Evolutionary conservation across 1,139 yeast genomes (phyloP).

Genomic region (Magnusiomyces fungicola): DNA sequence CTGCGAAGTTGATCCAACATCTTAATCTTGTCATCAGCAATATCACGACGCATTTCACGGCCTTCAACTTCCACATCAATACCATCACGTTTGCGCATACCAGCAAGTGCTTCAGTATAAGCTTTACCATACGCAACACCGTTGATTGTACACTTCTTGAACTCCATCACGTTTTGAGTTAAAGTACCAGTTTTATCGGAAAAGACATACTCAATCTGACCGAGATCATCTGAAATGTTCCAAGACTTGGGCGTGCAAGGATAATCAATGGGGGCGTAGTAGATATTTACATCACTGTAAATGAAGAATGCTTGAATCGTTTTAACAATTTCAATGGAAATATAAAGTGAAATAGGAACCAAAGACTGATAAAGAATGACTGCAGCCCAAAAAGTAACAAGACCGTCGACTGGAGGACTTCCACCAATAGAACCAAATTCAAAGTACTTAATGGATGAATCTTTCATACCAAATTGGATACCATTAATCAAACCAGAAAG

Average conservation of each 20-base stretch:
- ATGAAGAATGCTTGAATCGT: slow-evolving; percentile 89
- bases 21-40: slow-evolving; percentile 49
- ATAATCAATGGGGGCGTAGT: slow-evolving; percentile 73
- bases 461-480: slow-evolving; percentile 46
- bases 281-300: slow-evolving; percentile 78
- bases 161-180: slow-evolving; percentile 95
- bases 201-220: slow-evolving; percentile 91
- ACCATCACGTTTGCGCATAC: slow-evolving; percentile 80
- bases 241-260: slow-evolving; percentile 96
- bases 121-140: slow-evolving; percentile 89
- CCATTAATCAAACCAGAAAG: slow-evolving; percentile 82
- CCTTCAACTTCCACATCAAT: slow-evolving; percentile 64
- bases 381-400: slow-evolving; percentile 81
- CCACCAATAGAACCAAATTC: slow-evolving; percentile 61
- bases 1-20: slow-evolving; percentile 54
- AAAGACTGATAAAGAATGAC: slow-evolving; percentile 79
- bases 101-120: slow-evolving; percentile 92
- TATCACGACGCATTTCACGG: slow-evolving; percentile 43
- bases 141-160: slow-evolving; percentile 80
- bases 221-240: slow-evolving; percentile 97
- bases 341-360: slow-evolving; percentile 88
- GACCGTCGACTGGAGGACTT: slow-evolving; percentile 69
- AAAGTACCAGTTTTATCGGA: slow-evolving; percentile 96
- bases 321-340: slow-evolving; percentile 87
- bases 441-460: slow-evolving; percentile 57